These are phyloP conservation scores for Lumnitzera racemosa DNA, from an alignment of 345 rosid species.

Conservation along the genomic window DNA sequence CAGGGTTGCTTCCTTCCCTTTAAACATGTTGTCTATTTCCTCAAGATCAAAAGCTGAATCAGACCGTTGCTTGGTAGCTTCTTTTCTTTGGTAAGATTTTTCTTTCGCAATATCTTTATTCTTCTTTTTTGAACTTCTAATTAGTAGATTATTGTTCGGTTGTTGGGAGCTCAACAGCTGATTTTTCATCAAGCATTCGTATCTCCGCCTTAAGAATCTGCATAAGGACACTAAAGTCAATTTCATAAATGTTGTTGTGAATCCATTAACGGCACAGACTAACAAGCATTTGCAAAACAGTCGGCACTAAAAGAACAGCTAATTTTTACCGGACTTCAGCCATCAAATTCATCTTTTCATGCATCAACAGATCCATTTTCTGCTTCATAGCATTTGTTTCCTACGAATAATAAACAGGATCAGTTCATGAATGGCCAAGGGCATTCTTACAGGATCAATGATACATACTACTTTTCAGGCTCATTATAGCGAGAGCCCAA, in stretches of 20 bases:
- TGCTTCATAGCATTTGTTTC: conserved; percentile 48
- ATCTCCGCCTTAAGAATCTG: conserved; percentile 69
- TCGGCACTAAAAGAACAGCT: conserved; percentile 5
- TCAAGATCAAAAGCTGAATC: conserved; percentile 27
- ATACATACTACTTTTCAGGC: too few species aligned
- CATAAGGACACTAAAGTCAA: conserved; percentile 4
- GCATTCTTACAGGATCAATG: too few species aligned
- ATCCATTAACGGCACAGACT: background rate
- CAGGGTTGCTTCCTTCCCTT: conserved; percentile 16
- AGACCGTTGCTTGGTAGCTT: conserved; percentile 7
- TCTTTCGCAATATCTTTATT: conserved; percentile 20
- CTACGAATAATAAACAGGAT: conserved; percentile 23
- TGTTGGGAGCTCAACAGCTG: conserved; percentile 20
- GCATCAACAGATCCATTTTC: conserved; percentile 54
- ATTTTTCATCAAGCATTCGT: conserved; percentile 42
- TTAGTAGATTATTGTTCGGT: conserved; percentile 7
- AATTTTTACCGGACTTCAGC: conserved; percentile 71
- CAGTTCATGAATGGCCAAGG: too few species aligned
- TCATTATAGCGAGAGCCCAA: too few species aligned
- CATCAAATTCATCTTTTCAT: conserved; percentile 30
- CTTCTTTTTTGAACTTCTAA: conserved; percentile 12
- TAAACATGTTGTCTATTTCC: conserved; percentile 30
- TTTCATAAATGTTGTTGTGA: background rate
- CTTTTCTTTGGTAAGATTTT: conserved; percentile 17
- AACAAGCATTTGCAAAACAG: background rate